These are phyloP conservation scores for Grigorovia yakushimaensis DNA, from an alignment of 805 yeast species.

Conservation along the genomic window DNA sequence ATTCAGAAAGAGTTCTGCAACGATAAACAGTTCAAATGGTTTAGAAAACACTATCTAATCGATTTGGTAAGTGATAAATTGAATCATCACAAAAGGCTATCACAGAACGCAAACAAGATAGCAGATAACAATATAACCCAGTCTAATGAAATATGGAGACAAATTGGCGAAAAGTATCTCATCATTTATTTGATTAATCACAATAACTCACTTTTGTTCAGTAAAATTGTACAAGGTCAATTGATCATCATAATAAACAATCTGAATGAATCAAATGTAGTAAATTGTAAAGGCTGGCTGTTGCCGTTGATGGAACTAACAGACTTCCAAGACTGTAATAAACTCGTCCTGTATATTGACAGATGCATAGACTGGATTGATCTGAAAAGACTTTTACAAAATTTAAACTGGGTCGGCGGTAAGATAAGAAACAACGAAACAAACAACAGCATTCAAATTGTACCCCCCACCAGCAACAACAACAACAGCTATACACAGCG, in stretches of 20 bases:
- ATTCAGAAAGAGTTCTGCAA: conserved; percentile 2
- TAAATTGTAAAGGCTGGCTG: conserved; percentile 16
- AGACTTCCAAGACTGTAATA: conserved; percentile 7
- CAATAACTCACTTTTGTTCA: not conserved
- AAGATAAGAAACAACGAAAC: conserved; percentile 21
- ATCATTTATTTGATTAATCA: conserved; percentile 16
- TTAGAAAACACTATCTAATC: conserved; percentile 4
- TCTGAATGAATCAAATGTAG: not conserved
- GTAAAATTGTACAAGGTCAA: not conserved
- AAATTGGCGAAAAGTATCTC: conserved; percentile 17
- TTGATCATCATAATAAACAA: not conserved
- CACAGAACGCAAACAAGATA: not conserved
- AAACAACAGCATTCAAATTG: not conserved
- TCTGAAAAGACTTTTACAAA: conserved; percentile 17
- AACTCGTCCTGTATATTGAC: conserved; percentile 16
- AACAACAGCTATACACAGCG: not conserved
- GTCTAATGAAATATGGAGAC: conserved; percentile 13
- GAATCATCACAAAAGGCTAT: not conserved
- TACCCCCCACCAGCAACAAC: not conserved
- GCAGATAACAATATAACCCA: not conserved
- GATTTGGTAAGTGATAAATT: not conserved
- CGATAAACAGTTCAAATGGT: conserved; percentile 1
- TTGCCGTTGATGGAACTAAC: conserved; percentile 23
- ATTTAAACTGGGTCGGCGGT: conserved; percentile 28
- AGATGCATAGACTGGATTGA: conserved; percentile 13